Evolutionary conservation across 371 early-diverging fungal species (phyloP), one percentile per base, ranked within the genome.

Genomic region (Mucor velutinosus): DNA sequence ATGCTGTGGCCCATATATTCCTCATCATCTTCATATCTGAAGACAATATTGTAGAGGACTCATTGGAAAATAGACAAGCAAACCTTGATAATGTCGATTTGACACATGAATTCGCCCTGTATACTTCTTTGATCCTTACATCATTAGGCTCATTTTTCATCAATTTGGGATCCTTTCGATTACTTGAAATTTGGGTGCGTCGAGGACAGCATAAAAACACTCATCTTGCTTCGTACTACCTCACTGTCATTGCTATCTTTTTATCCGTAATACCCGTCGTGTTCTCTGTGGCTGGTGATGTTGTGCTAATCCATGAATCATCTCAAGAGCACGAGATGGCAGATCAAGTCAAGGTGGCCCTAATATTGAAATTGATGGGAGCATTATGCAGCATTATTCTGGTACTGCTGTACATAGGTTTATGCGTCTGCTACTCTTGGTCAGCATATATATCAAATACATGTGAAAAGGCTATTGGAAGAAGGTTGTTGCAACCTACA

Each of bases 21-120:
- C 43, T 58, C 5, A 37, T 68, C 19, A 62, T 68, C n/a, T 68
- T 68, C 14, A 27, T 55, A 7, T n/a, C 47, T 27, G 68, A 68
- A 43, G 68, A 68, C 15, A 53, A 56, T 4, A 35, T 37, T 2
- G 5, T 60, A 1, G n/a, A 47, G 3, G 27, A 17, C 0, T 12
- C 15, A 2, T 3, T 19, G 5, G 43, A 64, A 33, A 33, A 7
- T 33, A 8, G 33, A 7, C 7, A 33, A 7, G 12, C n/a, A 17
- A n/a, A 32, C 11, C 49, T 11, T 10, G 29, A 45, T 23, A 11
- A 33, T 8, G 25, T 55, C 37, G 59, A 47, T 10, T 3, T 65
- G 33, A 47, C 63, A 1, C 68, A 68, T 14, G 63, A 68, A 30
- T 45, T 39, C 21, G 63, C 56, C 11, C 12, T 68, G 12, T 62